Evolutionary conservation across 2,329 filamentous ascomycete genomes (phyloP).

Genomic region (Stemphylium beticola): DNA sequence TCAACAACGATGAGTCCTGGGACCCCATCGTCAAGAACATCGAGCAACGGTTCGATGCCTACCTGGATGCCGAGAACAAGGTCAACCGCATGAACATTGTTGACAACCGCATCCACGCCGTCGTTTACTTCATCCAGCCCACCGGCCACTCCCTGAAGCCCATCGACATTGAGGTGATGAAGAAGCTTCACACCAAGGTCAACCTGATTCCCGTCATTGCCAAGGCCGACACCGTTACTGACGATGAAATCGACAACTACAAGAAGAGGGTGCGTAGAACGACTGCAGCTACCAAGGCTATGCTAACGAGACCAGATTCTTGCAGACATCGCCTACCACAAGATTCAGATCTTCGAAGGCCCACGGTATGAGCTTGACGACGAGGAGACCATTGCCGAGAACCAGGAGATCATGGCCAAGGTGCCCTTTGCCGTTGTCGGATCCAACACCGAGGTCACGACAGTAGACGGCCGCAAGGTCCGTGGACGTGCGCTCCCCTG

Average conservation of each 20-base stretch:
- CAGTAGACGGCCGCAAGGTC: conserved; percentile 90
- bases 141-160: conserved; percentile 98
- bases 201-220: conserved; percentile 99
- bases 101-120: conserved; percentile 98
- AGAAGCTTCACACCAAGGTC: conserved; percentile 99
- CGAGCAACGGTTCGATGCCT: conserved; percentile 97
- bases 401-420: conserved; percentile 99
- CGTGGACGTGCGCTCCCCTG: conserved; percentile 96
- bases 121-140: conserved; percentile 99
- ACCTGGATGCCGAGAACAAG: conserved; percentile 99
- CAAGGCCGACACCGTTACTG: conserved; percentile 96
- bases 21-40: conserved; percentile 99
- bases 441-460: conserved; percentile 92
- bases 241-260: conserved; percentile 93
- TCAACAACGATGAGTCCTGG: conserved; percentile 99
- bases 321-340: conserved; percentile 94
- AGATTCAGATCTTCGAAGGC: conserved; percentile 98
- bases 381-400: conserved; percentile 99
- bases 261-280: conserved; percentile 83
- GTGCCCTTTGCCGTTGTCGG: conserved; percentile 98
- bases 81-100: conserved; percentile 99
- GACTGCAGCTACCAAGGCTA: neutral
- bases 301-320: conserved; percentile 71
- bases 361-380: conserved; percentile 98
- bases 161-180: conserved; percentile 99